A percentile compares a stretch with the other conserved stretches of the same genome.
These are phyloP conservation scores for Mycena sanguinolenta DNA, from an alignment of 768 basidiomycete genomes.

Conservation along the genomic window DNA sequence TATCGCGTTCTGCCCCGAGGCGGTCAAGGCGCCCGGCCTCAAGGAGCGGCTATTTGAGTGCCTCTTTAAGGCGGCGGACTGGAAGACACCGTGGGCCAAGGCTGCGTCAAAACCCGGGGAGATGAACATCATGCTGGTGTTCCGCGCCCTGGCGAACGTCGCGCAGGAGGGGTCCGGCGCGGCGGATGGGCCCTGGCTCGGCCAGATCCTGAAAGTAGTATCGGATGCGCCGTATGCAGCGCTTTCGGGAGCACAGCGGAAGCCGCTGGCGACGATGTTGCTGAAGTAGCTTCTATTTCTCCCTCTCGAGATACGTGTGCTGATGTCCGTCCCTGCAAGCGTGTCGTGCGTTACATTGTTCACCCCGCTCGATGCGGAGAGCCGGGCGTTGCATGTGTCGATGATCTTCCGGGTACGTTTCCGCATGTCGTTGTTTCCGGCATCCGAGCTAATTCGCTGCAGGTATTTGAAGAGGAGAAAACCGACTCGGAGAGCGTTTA, in stretches of 20 bases:
- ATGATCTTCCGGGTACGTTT: constrained; percentile 61
- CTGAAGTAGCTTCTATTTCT: constrained; percentile 81
- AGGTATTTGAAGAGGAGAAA: constrained; percentile 65
- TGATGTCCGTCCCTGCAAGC: constrained; percentile 51
- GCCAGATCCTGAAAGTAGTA: constrained; percentile 79
- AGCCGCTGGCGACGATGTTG: constrained; percentile 78
- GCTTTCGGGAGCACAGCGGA: constrained; percentile 62
- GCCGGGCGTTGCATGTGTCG: constrained; percentile 58
- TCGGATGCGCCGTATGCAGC: constrained; percentile 62
- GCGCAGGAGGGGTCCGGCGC: constrained; percentile 69
- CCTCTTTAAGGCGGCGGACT: constrained; percentile 78
- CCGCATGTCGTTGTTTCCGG: neutral
- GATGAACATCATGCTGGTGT: constrained; percentile 85
- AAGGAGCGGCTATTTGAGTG: constrained; percentile 69
- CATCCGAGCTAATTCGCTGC: constrained; percentile 4
- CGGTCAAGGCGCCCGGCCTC: constrained; percentile 58
- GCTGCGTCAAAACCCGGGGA: constrained; percentile 80
- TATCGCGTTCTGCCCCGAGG: constrained; percentile 70
- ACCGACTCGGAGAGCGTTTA: constrained; percentile 79
- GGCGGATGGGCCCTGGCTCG: constrained; percentile 63
- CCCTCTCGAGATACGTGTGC: constrained; percentile 4
- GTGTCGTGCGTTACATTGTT: constrained; percentile 72
- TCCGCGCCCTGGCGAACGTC: constrained; percentile 85
- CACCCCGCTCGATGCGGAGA: constrained; percentile 52
- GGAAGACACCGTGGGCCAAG: constrained; percentile 66